Base-by-base conservation (phyloP, 208 protist species). In the Trypanosoma rangeli region DNA sequence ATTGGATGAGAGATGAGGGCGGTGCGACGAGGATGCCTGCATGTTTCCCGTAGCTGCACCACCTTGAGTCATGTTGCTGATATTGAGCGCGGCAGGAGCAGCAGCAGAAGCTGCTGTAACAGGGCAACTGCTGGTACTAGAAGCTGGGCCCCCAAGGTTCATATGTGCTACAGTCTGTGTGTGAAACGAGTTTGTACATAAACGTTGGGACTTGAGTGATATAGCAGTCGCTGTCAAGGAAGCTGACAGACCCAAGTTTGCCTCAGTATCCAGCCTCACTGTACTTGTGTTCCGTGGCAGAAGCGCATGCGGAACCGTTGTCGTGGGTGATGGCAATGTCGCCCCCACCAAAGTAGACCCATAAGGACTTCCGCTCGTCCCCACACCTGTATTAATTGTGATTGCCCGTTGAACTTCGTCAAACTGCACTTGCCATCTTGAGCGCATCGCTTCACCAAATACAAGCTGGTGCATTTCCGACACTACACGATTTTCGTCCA, bases 321-420 rank as follows among this genome's bases (percentile, higher is more conserved):
- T 52, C 22, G 50, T 39, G 1, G 60, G 49, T 5, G 50, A 58
- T 10, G 24, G 33, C 15, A 70, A 15, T 2, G 49, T 26, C 8
- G 57, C 10, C 12, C 3, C 33, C 26, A 33, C 24, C 12, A 31
- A 24, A 44, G 18, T 29, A n/a, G n/a, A 22, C 22, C 5, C 24
- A 18, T 53, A 29, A 44, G 22, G 46, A 28, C 29, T 68, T 22
- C 48, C 42, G 33, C 20, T 28, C 35, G 37, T 33, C 22, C 60
- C 53, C 16, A 54, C 67, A 15, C 48, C 60, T 58, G 55, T 72
- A 44, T 78, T 92, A 26, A 63, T 74, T 20, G 78, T 78, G 63
- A 96, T 94, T 24, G 76, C 92, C 46, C 87, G 82, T 76, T 96
- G 92, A 68, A 96, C 78, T 73, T 93, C 92, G 59, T 96, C 86